These are phyloP conservation scores for Boletus tomentosulus DNA, from an alignment of 768 basidiomycete species.

Conservation along the genomic window DNA sequence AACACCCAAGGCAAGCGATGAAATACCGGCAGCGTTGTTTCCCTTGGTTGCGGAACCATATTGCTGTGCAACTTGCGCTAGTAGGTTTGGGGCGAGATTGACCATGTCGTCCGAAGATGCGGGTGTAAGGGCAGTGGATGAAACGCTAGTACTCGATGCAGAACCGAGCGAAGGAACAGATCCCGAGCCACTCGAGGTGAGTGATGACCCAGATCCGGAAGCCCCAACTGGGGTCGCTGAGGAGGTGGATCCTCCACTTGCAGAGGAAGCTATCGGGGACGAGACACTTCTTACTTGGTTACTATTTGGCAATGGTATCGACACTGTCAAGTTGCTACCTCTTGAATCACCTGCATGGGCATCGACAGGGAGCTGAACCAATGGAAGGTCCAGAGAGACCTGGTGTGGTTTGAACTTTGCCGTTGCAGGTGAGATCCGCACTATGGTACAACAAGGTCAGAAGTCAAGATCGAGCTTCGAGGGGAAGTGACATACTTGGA, in stretches of 20 bases:
- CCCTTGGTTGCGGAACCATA: constrained; percentile 37
- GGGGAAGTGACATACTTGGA: constrained; percentile 57
- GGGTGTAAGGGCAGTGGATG: constrained; percentile 49
- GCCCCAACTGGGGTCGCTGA: constrained; percentile 33
- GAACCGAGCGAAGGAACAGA: constrained; percentile 53
- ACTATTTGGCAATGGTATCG: constrained; percentile 44
- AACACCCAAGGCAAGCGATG: constrained; percentile 33
- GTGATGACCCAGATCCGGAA: constrained; percentile 45
- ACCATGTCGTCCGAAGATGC: constrained; percentile 52
- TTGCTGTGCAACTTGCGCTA: constrained; percentile 48
- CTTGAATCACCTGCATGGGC: constrained; percentile 29
- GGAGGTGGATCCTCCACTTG: constrained; percentile 16
- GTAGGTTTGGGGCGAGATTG: constrained; percentile 41
- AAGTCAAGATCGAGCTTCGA: constrained; percentile 2
- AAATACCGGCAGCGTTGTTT: constrained; percentile 22
- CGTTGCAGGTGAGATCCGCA: constrained; percentile 88
- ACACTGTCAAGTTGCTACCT: constrained; percentile 40
- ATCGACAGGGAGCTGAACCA: constrained; percentile 40
- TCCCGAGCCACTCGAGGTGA: constrained; percentile 43
- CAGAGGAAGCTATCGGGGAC: constrained; percentile 54
- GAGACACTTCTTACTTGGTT: constrained; percentile 63
- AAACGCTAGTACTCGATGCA: constrained; percentile 39
- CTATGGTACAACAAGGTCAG: constrained; percentile 40
- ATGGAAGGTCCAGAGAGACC: constrained; percentile 42
- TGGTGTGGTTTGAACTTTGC: constrained; percentile 75